Evolutionary conservation across 1,139 yeast species (phyloP), one percentile per base, ranked within the genome.

Genomic region (Candida sp.): DNA sequence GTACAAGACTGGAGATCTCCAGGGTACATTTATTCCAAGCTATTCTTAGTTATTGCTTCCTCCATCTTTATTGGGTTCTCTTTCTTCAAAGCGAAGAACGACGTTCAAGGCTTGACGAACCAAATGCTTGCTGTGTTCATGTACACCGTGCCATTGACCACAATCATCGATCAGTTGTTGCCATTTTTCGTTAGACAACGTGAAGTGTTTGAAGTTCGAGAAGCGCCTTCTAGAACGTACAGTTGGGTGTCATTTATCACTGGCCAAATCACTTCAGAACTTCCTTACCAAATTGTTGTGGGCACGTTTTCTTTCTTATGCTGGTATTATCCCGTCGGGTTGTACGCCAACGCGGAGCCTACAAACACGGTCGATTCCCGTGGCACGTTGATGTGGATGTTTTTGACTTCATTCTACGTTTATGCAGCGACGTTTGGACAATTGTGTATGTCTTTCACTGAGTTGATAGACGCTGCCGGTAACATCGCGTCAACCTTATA

Each of bases 291-390:
- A 63, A 58, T 84, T 12, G 54, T 84, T 3, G 75, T 80, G 51
- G 92, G 92, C 56, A 85, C 92, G 1, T 26, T 88, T 5, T 78
- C 87, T 4, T 91, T 78, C 71, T 81, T 89, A 63, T 81, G 86
- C 54, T 90, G 90, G 85, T 91, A 90, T 69, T 91, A 88, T 64
- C 96, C 97, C 5, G 83, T 89, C 55, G 96, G 96, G 1, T 72
- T 85, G 50, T 82, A 85, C 61, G 50, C 60, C 6, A 86, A 86
- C 65, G 88, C 91, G 5, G 68, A 66, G 5, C 62, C 67, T 34
- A 67, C 64, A 34, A 58, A 65, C 48, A 39, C 59, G 1, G 69
- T 67, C 11, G 47, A 58, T 44, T 59, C 65, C 43, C 65, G 80
- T 66, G 78, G 87, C 73, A 67, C 74, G 51, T 63, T 76, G 52